Conservation (phyloP, 495 filamentous ascomycete genomes). For the Penicillium manginii region DNA sequence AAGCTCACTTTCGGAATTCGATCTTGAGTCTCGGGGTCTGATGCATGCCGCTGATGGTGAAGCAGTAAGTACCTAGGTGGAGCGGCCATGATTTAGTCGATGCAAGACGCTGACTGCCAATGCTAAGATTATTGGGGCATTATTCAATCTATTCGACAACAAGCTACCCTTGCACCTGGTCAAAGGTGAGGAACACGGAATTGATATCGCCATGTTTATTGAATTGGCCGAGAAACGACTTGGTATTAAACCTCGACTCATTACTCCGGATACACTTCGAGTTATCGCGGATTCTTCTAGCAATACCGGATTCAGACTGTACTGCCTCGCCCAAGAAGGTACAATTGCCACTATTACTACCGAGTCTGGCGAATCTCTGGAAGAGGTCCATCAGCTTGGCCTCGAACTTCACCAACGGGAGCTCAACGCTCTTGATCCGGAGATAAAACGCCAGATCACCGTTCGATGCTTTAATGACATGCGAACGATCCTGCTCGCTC, state of each 20-base stretch:
- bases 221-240: constrained; percentile 20
- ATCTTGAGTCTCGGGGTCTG: constrained; percentile 11
- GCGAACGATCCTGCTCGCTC: constrained; percentile 44
- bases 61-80: constrained; percentile 12
- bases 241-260: constrained; percentile 18
- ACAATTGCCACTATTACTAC: not conserved
- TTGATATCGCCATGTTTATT: constrained; percentile 39
- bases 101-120: not conserved
- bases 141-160: constrained; percentile 27
- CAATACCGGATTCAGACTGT: constrained; percentile 27
- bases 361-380: constrained; percentile 31
- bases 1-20: constrained; percentile 17
- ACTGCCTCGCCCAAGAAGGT: constrained; percentile 19
- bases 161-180: constrained; percentile 36
- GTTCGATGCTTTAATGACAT: constrained; percentile 47
- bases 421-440: constrained; percentile 27
- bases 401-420: constrained; percentile 50
- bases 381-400: constrained; percentile 44
- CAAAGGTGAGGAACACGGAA: constrained; percentile 37
- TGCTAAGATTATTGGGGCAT: constrained; percentile 21
- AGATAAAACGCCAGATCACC: constrained; percentile 37
- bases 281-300: constrained; percentile 19
- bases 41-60: constrained; percentile 8
- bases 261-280: constrained; percentile 23
- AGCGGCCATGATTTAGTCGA: too few species aligned